phyloP scores from a whole-genome alignment of 805 yeast species.

The Ogataea trehaloabstinens region DNA sequence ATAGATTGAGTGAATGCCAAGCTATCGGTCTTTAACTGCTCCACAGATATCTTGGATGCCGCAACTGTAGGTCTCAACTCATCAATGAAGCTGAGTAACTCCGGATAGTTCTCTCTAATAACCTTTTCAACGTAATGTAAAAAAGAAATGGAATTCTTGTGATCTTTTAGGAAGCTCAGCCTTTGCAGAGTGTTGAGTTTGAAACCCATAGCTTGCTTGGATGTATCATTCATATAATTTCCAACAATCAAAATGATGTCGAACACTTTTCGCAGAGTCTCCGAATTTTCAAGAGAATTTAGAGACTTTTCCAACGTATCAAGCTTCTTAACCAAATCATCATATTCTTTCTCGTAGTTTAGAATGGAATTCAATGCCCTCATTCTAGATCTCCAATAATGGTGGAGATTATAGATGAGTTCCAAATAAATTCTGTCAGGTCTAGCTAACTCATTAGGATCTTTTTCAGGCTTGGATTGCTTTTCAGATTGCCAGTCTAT shows the following conservation, averaged over 20 bases:
- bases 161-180: conserved; percentile 86
- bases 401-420: conserved; percentile 76
- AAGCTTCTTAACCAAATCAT: conserved; percentile 65
- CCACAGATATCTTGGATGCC: conserved; percentile 76
- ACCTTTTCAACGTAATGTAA: conserved; percentile 89
- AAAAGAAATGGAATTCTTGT: conserved; percentile 81
- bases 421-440: conserved; percentile 85
- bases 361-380: conserved; percentile 72
- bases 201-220: conserved; percentile 92
- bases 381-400: conserved; percentile 91
- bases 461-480: conserved; percentile 55
- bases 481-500: conserved; percentile 57
- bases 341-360: conserved; percentile 74
- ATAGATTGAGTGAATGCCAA: conserved; percentile 57
- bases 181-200: conserved; percentile 86
- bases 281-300: conserved; percentile 61
- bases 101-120: conserved; percentile 81
- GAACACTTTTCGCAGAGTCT: conserved; percentile 66
- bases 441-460: conserved; percentile 74
- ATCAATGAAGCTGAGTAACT: conserved; percentile 67
- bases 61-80: conserved; percentile 59
- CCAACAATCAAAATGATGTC: conserved; percentile 89
- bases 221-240: conserved; percentile 91
- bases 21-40: conserved; percentile 77
- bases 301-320: conserved; percentile 72